phyloP scores from a whole-genome alignment of 164 flowering plant species.

The Macadamia tetraphylla region DNA sequence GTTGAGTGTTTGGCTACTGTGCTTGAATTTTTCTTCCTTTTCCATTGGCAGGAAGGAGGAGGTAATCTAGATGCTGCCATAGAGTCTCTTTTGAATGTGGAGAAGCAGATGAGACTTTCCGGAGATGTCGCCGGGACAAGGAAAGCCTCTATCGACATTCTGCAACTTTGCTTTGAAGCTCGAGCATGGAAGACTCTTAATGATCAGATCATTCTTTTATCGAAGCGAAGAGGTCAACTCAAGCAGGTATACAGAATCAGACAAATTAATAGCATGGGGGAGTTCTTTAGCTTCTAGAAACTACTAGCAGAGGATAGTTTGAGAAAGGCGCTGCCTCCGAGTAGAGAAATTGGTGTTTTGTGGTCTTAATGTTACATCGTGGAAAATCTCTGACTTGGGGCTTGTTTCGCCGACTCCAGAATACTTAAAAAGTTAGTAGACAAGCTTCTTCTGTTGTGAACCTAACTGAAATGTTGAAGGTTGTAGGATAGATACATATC shows the following conservation, averaged over 20 bases:
- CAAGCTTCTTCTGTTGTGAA: too few relatives aligned
- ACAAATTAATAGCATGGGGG: background rate
- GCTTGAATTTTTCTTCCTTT: background rate
- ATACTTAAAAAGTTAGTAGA: too few relatives aligned
- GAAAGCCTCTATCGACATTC: conserved; percentile 70
- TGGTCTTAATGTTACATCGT: too few relatives aligned
- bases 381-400: too few relatives aligned
- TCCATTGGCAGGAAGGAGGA: conserved; percentile 42
- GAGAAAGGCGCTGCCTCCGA: too few relatives aligned
- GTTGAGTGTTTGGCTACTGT: background rate
- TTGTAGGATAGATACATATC: too few relatives aligned
- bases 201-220: conserved; percentile 78
- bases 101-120: conserved; percentile 80
- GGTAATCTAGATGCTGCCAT: conserved; percentile 56
- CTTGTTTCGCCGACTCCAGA: too few relatives aligned
- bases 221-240: conserved; percentile 91
- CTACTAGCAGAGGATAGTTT: background rate
- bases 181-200: conserved; percentile 81
- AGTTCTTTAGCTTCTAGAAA: background rate
- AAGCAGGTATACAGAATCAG: conserved; percentile 52
- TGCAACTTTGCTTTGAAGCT: conserved; percentile 74
- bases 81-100: conserved; percentile 68
- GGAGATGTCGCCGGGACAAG: conserved; percentile 71
- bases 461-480: too few relatives aligned
- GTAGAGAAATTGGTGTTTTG: too few relatives aligned